Conservation (phyloP, 2,329 filamentous ascomycete genomes). For the Talaromyces amestolkiae region DNA sequence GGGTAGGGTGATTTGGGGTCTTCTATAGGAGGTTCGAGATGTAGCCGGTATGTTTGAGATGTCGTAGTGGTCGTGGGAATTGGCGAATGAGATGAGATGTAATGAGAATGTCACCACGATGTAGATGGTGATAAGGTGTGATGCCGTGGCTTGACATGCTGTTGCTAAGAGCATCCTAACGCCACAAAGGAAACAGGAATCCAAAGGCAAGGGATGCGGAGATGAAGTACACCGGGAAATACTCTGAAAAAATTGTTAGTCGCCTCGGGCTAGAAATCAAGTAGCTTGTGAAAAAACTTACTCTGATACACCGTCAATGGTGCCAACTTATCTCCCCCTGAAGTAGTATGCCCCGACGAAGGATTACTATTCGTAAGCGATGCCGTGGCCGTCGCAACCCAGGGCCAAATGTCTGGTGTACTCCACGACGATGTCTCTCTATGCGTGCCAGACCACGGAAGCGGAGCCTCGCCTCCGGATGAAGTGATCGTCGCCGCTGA, state of each 20-base stretch:
- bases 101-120: not conserved
- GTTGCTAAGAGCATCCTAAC: slow-evolving; percentile 33
- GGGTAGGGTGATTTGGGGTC: not conserved
- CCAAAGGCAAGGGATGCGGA: slow-evolving; percentile 46
- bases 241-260: slow-evolving; percentile 37
- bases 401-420: slow-evolving; percentile 65
- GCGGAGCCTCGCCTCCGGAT: slow-evolving; percentile 56
- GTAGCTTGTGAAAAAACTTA: slow-evolving; percentile 48
- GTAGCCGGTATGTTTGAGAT: not conserved
- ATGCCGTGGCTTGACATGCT: not conserved
- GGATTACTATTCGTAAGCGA: slow-evolving; percentile 61
- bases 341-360: slow-evolving; percentile 75
- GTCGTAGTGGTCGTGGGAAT: not conserved
- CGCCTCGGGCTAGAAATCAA: slow-evolving; percentile 17
- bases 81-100: not conserved
- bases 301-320: slow-evolving; percentile 65
- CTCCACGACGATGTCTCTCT: slow-evolving; percentile 46
- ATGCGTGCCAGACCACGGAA: slow-evolving; percentile 61
- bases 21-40: too few relatives aligned
- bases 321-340: slow-evolving; percentile 72
- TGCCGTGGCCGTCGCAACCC: slow-evolving; percentile 56
- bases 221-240: slow-evolving; percentile 56
- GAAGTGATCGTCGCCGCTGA: slow-evolving; percentile 61
- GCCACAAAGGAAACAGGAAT: slow-evolving; percentile 47
- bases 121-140: not conserved